Base-by-base conservation (phyloP, 2,329 filamentous ascomycete species). In the Scedosporium aurantiacum region DNA sequence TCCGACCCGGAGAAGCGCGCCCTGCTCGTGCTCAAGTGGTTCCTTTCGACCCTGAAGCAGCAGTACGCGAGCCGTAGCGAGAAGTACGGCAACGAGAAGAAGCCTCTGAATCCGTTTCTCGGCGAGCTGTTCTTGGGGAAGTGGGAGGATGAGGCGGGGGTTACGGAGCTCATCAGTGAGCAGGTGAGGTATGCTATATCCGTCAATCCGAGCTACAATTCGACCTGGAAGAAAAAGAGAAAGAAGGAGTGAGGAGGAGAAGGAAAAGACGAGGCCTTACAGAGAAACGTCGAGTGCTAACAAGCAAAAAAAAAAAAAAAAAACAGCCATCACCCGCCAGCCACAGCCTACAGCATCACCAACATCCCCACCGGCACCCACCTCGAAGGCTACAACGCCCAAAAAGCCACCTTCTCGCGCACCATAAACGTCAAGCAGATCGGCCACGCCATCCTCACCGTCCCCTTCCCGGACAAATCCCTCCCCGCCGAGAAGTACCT, bases 361-460 rank as follows among this genome's bases (percentile, higher is more conserved):
- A 97, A 99, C 75, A 78, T 88, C 65, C 84, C 90, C 70, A 85
- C 94, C 64, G 91, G 91, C 63, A 85, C 97, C 58, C 80, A 81
- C 70, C 76, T 88, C n/a, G 79, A 88, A 77, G 93, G 93, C 60
- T 97, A 96, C 78, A 97, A 97, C 70, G 93, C 90, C 16, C 94
- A 97, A 72, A 97, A 96, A 74, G 92, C 93, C 3, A 95, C 91
- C 16, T 97, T 99, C 75, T 90, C 89, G 64, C 87, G 88, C 67
- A 96, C 93, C 54, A 97, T 97, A 73, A 89, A 93, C 69, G 88
- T 99, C 70, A 96, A 95, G 80, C 91, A 96, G 76, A 88, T 95
- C 67, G 93, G 93, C 41, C 92, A 97, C 70, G 92, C 92, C 47
- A 78, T 95, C 40, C 81, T 93, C 65, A 89, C 90, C 58, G 77